Base-by-base conservation (phyloP, 768 basidiomycete genomes). In the Dictyophora rubrovolvata region DNA sequence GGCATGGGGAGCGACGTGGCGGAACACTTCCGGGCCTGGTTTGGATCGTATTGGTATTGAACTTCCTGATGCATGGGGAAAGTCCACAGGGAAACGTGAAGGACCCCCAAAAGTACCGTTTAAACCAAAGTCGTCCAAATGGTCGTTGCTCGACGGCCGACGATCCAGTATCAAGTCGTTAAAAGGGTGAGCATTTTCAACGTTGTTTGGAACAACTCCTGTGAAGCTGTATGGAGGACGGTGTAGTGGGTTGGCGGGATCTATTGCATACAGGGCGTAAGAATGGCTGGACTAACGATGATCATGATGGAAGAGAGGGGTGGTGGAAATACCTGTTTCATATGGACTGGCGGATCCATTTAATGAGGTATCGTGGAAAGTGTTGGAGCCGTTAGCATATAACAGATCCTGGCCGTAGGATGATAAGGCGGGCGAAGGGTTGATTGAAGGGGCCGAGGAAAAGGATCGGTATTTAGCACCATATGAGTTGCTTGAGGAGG, bases 241-340 rank as follows among this genome's bases (percentile, higher is more conserved):
- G 64, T 83, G 84, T 8, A 88, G 73, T 53, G 75, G 75, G 59
- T 74, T 71, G 61, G 82, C 79, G 48, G 81, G 73, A 69, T 88
- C 87, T 64, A 70, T 83, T 35, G 86, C 86, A 12, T 85, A 85
- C 48, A 87, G 74, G 0, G 88, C 86, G 18, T 88, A 88, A 53
- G 70, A 42, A 42, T 5, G n/a, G 12, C n/a, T n/a, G n/a, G n/a
- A n/a, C n/a, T n/a, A n/a, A n/a, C n/a, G n/a, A n/a, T n/a, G n/a
- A n/a, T 42, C n/a, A 4, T 42, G 42, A 42, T 76, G 78, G 72
- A 83, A 81, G 16, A 2, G 84, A 83, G 21, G 83, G 74, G 20
- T 85, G 72, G 62, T n/a, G n/a, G 79, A 80, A 69, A 74, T 73
- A 68, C 84, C 82, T 65, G 85, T 77, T 68, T 85, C 85, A 71